Conservation (phyloP, 2,329 filamentous ascomycete genomes). For the Metarhizium anisopliae region DNA sequence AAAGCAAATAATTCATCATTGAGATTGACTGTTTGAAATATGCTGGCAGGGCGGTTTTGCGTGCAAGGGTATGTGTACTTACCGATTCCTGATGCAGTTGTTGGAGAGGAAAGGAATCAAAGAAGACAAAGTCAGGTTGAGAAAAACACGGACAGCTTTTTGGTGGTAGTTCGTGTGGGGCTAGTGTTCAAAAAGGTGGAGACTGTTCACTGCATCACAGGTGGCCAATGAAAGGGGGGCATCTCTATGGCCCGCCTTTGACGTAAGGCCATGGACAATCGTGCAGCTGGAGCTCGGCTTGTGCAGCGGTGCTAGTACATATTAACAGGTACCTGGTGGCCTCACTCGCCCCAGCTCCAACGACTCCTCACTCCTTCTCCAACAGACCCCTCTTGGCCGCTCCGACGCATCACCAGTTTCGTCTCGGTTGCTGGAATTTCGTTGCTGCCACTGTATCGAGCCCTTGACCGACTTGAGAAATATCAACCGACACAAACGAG, state of each 20-base stretch:
- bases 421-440: background rate
- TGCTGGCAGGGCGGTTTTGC: background rate
- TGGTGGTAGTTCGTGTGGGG: background rate
- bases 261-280: too few relatives aligned
- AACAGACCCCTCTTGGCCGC: background rate
- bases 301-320: background rate
- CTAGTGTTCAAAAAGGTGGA: background rate
- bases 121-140: background rate
- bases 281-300: too few relatives aligned
- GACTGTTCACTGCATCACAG: background rate
- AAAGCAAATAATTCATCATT: constrained; percentile 31
- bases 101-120: background rate
- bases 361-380: background rate
- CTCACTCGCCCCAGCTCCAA: background rate
- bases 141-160: background rate
- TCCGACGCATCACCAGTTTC: background rate
- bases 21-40: constrained; percentile 4
- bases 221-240: background rate
- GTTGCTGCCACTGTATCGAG: background rate
- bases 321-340: background rate
- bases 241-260: background rate
- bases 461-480: background rate
- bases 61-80: background rate
- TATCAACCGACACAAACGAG: background rate
- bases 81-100: background rate